Evolutionary conservation across 768 basidiomycete genomes (phyloP).

Genomic region (Mycena indigotica): DNA sequence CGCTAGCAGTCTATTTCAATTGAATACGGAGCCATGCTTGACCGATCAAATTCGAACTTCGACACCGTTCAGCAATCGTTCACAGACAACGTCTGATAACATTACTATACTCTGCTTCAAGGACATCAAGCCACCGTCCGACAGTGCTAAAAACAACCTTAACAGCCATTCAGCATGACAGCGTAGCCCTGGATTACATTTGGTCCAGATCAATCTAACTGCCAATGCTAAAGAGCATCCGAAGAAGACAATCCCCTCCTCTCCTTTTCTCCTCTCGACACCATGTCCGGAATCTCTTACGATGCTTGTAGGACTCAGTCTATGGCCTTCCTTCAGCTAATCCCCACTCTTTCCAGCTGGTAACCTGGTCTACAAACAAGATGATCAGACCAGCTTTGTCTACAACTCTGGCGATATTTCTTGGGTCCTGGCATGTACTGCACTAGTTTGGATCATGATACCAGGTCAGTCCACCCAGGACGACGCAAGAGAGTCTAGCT

Average conservation of each 20-base stretch:
- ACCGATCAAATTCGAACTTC: too few relatives aligned
- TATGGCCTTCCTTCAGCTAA: neutral
- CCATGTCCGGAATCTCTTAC: constrained; percentile 38
- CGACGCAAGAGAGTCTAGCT: neutral
- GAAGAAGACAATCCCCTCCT: neutral
- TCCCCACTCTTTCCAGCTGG: constrained; percentile 32
- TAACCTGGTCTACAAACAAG: constrained; percentile 35
- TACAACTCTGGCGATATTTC: constrained; percentile 56
- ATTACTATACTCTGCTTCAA: too few relatives aligned
- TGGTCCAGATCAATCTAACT: neutral
- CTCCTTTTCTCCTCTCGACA: constrained; percentile 6
- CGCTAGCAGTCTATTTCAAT: too few relatives aligned
- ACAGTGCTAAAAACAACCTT: neutral
- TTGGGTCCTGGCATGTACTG: constrained; percentile 70
- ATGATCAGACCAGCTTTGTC: constrained; percentile 32
- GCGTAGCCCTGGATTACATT: neutral
- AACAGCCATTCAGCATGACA: neutral
- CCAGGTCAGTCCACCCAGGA: constrained; percentile 34
- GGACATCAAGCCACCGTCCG: neutral
- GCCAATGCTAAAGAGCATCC: neutral
- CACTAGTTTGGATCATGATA: constrained; percentile 85
- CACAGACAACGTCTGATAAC: neutral
- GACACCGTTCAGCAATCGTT: too few relatives aligned
- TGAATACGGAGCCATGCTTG: too few relatives aligned
- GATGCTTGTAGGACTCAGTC: constrained; percentile 28